Evolutionary conservation across 164 flowering plant genomes (phyloP), one percentile per base, ranked within the genome.

Genomic region (Berberis vulgaris): DNA sequence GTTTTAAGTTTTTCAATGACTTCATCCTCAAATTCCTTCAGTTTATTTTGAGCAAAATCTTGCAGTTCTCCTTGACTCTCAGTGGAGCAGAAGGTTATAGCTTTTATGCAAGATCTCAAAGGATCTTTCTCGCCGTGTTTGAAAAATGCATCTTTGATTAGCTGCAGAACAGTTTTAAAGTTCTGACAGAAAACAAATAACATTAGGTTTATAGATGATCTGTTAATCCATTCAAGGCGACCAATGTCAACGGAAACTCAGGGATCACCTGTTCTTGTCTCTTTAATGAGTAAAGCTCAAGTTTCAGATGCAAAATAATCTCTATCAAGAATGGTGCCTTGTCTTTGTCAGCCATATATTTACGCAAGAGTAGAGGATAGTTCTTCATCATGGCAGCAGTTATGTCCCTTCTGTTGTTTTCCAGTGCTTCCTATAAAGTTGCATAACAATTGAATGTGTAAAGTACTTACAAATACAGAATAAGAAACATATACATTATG

Each of bases 91-190:
- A 80, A 88, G 62, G 65, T 79, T 3, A 91, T 70, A 59, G 99
- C 94, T 80, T 83, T 88, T 60, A 95, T 81, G 75, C 99, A 91
- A 42, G 97, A 85, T 73, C 97, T 79, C 71, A 95, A 65, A 46
- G 88, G 80, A 55, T 88, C 96, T 78, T 85, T 91, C 67, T 89
- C 99, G 45, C 97, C 92, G 74, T 95, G 99, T 69, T 89, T 95
- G 57, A 91, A 95, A 72, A 88, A 91, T 58, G 96, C 90, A 65
- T 88, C 97, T 80, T 83, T 89, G 53, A 88, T 77, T 44, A 88
- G 86, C 71, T 82, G 85, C 66, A 95, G 86, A 65, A 74, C 78
- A 56, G 79, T 71, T 78, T 83, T 85, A 62, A 89, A 91, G 71
- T 77, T 86, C 99, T 95, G 84, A 54, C 72, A 75, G 9, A 47